Conservation (phyloP, 169 alveolate genomes). For the Cystoisospora suis region DNA sequence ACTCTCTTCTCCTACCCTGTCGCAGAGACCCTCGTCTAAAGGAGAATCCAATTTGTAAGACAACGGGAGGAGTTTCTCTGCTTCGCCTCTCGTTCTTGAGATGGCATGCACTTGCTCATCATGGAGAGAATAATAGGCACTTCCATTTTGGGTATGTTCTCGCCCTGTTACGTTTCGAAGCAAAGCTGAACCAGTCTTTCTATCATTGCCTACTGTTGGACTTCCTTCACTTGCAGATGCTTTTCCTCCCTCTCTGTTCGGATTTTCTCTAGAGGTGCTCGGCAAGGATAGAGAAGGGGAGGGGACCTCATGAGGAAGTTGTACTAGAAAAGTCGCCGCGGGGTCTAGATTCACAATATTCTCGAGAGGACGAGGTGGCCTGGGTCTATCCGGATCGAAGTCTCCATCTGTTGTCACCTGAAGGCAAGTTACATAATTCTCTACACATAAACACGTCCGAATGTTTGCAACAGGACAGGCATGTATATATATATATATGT, state of each 20-base stretch:
- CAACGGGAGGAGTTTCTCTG: too few species aligned
- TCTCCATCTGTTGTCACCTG: conserved; percentile 12
- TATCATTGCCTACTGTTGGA: not conserved
- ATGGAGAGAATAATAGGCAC: too few species aligned
- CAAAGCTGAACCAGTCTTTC: too few species aligned
- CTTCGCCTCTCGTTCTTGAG: too few species aligned
- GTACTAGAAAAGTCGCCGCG: not conserved
- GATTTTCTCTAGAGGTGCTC: not conserved
- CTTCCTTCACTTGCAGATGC: not conserved
- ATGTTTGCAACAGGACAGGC: too few species aligned
- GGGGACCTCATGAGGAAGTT: conserved; percentile 20
- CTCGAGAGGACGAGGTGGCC: not conserved
- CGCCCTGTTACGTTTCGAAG: too few species aligned
- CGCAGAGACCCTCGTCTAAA: too few species aligned
- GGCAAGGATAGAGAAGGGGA: not conserved
- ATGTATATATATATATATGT: not conserved
- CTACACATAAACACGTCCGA: not conserved
- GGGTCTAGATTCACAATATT: not conserved
- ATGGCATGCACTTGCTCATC: too few species aligned
- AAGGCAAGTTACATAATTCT: not conserved
- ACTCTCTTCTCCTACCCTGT: not conserved
- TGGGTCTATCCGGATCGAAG: conserved; percentile 8
- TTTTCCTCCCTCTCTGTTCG: not conserved
- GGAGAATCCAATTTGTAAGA: too few species aligned
- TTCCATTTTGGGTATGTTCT: too few species aligned